These are phyloP conservation scores for Yarrowia sp. DNA, from an alignment of 805 yeast genomes.

Conservation along the genomic window DNA sequence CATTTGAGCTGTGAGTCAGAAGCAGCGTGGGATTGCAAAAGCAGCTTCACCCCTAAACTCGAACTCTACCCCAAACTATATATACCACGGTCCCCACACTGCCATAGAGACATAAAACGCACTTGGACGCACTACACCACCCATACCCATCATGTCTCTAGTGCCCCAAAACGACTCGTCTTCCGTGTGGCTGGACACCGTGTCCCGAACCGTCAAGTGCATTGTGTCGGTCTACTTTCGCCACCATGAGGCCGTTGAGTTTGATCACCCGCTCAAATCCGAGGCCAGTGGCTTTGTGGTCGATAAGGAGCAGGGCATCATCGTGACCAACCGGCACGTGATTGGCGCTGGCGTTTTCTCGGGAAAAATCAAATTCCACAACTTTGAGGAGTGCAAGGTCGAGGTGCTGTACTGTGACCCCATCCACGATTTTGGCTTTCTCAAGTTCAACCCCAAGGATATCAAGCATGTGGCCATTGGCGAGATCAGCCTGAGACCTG, in stretches of 20 bases:
- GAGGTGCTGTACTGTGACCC: constrained; percentile 90
- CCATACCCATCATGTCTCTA: constrained; percentile 6
- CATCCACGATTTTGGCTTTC: constrained; percentile 91
- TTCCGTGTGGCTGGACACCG: constrained; percentile 76
- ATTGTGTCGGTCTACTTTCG: constrained; percentile 91
- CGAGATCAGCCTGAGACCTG: constrained; percentile 75
- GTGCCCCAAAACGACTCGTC: constrained; percentile 41
- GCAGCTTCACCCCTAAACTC: not conserved
- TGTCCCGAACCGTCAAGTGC: constrained; percentile 78
- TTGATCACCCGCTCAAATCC: constrained; percentile 73
- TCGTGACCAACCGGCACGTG: constrained; percentile 90
- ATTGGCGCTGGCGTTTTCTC: constrained; percentile 95
- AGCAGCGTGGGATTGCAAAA: too few relatives aligned
- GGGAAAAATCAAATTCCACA: constrained; percentile 90
- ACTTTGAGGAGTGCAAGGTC: constrained; percentile 91
- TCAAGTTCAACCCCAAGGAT: constrained; percentile 74
- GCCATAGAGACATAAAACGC: too few relatives aligned
- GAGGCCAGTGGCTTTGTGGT: constrained; percentile 96
- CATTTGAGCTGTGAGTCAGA: too few relatives aligned
- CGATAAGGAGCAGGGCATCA: constrained; percentile 79
- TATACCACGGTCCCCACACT: constrained; percentile 1
- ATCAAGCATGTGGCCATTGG: constrained; percentile 76
- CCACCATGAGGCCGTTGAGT: constrained; percentile 82
- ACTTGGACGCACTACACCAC: too few relatives aligned
- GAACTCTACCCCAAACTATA: not conserved